A percentile compares a stretch with the other conserved stretches of the same genome.
These are phyloP conservation scores for Colletotrichum melonis DNA, from an alignment of 2,329 filamentous ascomycete genomes.

Conservation along the genomic window DNA sequence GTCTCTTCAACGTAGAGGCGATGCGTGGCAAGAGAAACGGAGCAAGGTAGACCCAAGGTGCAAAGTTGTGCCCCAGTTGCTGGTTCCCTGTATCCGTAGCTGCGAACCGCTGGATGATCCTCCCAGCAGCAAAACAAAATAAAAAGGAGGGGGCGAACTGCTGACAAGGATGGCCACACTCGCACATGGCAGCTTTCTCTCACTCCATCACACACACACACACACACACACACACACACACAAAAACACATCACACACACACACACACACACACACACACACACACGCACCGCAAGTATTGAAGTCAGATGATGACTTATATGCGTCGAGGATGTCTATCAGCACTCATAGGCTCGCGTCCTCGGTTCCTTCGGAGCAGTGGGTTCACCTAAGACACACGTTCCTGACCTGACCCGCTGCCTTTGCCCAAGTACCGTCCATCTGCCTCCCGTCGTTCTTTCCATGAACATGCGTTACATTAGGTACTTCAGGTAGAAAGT, in stretches of 20 bases:
- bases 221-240: not conserved
- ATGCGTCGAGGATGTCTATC: not conserved
- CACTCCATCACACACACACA: not conserved
- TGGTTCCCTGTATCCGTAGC: not conserved
- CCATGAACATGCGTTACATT: not conserved
- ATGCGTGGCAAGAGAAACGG: not conserved
- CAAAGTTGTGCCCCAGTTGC: not conserved
- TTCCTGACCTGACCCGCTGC: not conserved
- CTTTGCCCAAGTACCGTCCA: not conserved
- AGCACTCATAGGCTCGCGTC: not conserved
- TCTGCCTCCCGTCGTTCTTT: not conserved
- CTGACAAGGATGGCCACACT: not conserved
- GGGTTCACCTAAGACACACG: not conserved
- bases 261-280: too few relatives aligned
- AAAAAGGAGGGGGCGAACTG: not conserved
- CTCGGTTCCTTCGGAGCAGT: too few relatives aligned
- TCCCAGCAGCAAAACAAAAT: not conserved
- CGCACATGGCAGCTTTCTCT: not conserved
- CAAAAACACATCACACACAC: not conserved
- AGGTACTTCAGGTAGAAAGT: not conserved
- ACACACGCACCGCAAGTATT: not conserved
- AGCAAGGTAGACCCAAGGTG: not conserved
- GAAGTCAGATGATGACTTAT: not conserved
- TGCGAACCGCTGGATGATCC: conserved; percentile 16
- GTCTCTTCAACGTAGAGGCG: not conserved